Evolutionary conservation across 2,329 filamentous ascomycete genomes (phyloP), one percentile per base, ranked within the genome.

Genomic region (Trichoderma sp.): DNA sequence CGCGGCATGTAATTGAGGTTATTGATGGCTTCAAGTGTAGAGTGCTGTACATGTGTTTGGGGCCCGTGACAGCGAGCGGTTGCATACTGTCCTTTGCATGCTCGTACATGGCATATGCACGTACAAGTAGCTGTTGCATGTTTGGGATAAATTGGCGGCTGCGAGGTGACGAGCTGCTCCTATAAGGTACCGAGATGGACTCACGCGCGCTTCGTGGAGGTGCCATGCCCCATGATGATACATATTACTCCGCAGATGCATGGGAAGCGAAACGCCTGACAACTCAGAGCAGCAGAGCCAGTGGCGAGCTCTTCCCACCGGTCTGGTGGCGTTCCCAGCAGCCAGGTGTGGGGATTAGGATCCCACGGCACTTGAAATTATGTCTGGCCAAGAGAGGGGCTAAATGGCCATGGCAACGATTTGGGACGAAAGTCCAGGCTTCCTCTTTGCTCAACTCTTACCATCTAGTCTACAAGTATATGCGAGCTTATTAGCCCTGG

Each of bases 291-390:
- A 43, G 39, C 18, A 43, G 39, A 18, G 18, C 39, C 39, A 43
- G 39, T 43, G 39, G 39, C 7, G 13, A 6, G 55, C 32, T 6
- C 13, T 24, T 24, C 18, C 46, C n/a, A 37, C 21, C 13, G 51
- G 24, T 28, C 51, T 5, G 60, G 60, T 37, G 30, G 30, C 32
- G 34, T 49, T 64, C 30, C 60, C 60, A 49, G 37, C 46, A 52
- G 46, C 46, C 60, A n/a, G 30, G 16, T 64, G 60, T 49, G 60
- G 60, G 21, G 60, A 43, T n/a, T 18, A n/a, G n/a, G 49, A 39
- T 49, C 39, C 58, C 37, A n/a, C 37, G 58, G 58, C 58, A n/a
- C 26, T 60, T 39, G 37, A 49, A 60, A 46, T 59, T 21, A 13
- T 26, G 37, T 30, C 58, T 46, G 16, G 34, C 46, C 16, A 39